A percentile compares a stretch with the other conserved stretches of the same genome.
These are phyloP conservation scores for Amniculicola lignicola DNA, from an alignment of 495 filamentous ascomycete species.

Conservation along the genomic window DNA sequence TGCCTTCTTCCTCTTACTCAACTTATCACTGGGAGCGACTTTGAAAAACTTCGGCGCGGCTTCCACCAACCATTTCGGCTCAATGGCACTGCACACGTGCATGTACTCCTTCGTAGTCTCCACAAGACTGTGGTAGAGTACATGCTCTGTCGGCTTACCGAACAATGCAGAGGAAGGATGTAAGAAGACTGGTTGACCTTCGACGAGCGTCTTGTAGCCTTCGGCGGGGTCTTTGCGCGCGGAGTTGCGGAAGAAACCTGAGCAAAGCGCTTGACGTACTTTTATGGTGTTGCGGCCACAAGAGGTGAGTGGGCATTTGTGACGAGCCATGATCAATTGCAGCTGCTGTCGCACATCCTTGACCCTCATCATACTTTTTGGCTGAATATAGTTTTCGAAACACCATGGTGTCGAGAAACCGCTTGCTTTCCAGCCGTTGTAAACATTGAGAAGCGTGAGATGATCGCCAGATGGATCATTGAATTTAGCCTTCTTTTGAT, in stretches of 20 bases:
- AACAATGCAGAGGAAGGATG: constrained; percentile 87
- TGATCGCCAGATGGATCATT: constrained; percentile 95
- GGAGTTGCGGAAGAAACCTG: constrained; percentile 90
- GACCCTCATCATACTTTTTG: constrained; percentile 76
- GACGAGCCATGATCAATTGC: constrained; percentile 86
- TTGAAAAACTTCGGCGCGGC: constrained; percentile 97
- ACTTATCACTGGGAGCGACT: constrained; percentile 79
- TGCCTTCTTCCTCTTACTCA: constrained; percentile 86
- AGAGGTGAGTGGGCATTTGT: constrained; percentile 73
- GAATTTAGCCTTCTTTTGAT: constrained; percentile 97
- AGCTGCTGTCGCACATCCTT: constrained; percentile 92
- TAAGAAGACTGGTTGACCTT: constrained; percentile 89
- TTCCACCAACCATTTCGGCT: constrained; percentile 85
- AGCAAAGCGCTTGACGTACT: constrained; percentile 83
- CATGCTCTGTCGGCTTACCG: constrained; percentile 90
- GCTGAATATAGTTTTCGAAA: constrained; percentile 96
- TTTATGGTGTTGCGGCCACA: constrained; percentile 82
- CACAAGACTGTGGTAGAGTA: constrained; percentile 83
- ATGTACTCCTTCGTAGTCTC: constrained; percentile 95
- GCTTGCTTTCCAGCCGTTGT: constrained; percentile 86
- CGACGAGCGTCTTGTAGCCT: constrained; percentile 91
- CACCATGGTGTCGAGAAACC: constrained; percentile 88
- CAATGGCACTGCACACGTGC: constrained; percentile 85
- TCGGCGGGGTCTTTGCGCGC: constrained; percentile 92
- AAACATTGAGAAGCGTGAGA: constrained; percentile 91